Base-by-base conservation (phyloP, 2,329 filamentous ascomycete genomes). In the Fusarium goolgardi region DNA sequence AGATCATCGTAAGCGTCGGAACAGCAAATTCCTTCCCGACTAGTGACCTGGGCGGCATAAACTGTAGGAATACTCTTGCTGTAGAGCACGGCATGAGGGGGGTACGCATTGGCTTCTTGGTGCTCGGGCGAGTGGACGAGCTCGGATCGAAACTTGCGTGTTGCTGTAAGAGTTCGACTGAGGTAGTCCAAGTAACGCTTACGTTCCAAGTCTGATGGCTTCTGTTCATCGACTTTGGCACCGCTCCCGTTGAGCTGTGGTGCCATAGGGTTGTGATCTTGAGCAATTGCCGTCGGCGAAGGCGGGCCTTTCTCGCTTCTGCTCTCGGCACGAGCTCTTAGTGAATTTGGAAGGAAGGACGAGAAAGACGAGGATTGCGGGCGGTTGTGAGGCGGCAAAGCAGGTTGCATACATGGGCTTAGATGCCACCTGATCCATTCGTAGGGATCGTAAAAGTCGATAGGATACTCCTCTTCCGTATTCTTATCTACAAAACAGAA, bases 1-100 rank as follows among this genome's bases (percentile, higher is more conserved):
- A 98, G 83, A 71, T 96, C 90, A 69, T 97, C 93, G 76, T 97
- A 97, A 1, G 88, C 90, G 77, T 96, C 93, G 0, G 88, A 82
- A 63, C 88, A 88, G 50, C 88, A 86, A 69, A 97, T 97, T 0
- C 86, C 89, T 55, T 95, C 93, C 5, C 86, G 83, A 3, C 88
- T 88, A 16, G 86, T 81, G 1, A 98, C 93, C 44, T 90, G 89
- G 1, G 92, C 93, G 0, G 91, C 93, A 75, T 90, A 93, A 1
- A 97, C 92, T 0, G 94, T 97, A 0, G 94, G 94, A 1, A 91
- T 92, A 25, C 88, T 89, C 77, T 97, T 97, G 57, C 92, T 91
- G 79, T 97, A 97, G 11, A 98, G 87, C 46, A 97, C 86, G 0
- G 92, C 89, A 15, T 92, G 83, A 0, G 95, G 94, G 4, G 94